These are phyloP conservation scores for Ilex paraguariensis DNA, from an alignment of 305 asterid species.

Conservation along the genomic window DNA sequence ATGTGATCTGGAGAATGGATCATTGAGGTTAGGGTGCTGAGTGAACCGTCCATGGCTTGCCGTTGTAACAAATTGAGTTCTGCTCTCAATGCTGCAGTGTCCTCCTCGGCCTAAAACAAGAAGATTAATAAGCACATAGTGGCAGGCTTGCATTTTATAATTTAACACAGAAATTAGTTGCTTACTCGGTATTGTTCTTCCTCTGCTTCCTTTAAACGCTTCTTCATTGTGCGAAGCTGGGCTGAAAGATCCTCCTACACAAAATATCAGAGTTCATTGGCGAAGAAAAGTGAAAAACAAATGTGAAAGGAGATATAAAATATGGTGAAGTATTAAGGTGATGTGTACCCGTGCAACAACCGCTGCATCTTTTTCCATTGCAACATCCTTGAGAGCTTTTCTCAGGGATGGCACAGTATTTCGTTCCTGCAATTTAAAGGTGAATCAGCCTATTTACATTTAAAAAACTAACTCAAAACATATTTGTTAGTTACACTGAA, in stretches of 20 bases:
- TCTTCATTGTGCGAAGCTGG: constrained; percentile 83
- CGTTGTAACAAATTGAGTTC: constrained; percentile 82
- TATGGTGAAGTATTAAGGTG: constrained; percentile 5
- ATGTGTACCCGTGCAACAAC: constrained; percentile 80
- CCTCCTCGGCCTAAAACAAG: constrained; percentile 86
- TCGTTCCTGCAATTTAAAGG: constrained; percentile 60
- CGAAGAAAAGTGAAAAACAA: constrained; percentile 8
- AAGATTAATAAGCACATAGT: constrained; percentile 15
- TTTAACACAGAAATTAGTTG: constrained; percentile 13
- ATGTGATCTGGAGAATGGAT: constrained; percentile 62
- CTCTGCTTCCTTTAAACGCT: constrained; percentile 89
- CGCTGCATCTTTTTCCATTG: constrained; percentile 99
- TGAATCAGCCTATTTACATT: too few relatives aligned
- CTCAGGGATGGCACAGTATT: constrained; percentile 78
- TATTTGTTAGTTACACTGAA: too few relatives aligned
- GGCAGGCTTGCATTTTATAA: neutral
- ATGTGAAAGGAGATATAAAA: constrained; percentile 3
- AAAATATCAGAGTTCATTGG: constrained; percentile 18
- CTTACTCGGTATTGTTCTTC: constrained; percentile 95
- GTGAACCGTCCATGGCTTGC: constrained; percentile 57
- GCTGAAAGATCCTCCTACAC: constrained; percentile 93
- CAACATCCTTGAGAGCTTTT: constrained; percentile 92
- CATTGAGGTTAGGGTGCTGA: constrained; percentile 34
- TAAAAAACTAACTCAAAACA: too few relatives aligned
- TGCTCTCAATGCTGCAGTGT: constrained; percentile 87